Evolutionary conservation across 164 flowering plant genomes (phyloP), one percentile per base, ranked within the genome.

Genomic region (Chimonanthus praecox): DNA sequence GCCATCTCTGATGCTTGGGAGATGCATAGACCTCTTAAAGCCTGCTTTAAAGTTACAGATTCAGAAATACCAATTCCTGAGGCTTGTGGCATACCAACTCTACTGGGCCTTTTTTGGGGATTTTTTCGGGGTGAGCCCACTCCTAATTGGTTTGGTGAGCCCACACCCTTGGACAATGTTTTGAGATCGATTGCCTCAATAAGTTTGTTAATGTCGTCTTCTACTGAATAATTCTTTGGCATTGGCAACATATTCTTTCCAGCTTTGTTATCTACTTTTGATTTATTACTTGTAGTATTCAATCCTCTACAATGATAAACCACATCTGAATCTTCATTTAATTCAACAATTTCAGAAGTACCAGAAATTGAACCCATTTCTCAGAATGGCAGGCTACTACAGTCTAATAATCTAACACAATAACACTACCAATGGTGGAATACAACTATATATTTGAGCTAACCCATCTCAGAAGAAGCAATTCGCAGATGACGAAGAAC

Each of bases 1-100:
- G 98, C 98, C 94, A 92, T 86, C 64, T 92, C 97, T 16, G 97
- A 87, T 49, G 97, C 97, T 78, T 92, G 98, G 67, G 97, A 89
- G 49, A 94, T 88, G 85, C 90, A 89, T 76, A 91, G 73, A 54
- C 97, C 97, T 78, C 97, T 85, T 46, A 94, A 71, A 9, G 97
- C 97, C 83, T 94, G 98, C 84, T 94, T 94, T 81, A 92, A 80
- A 58, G 87, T 85, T 60, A 84, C 87, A 67, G 90, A 72, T 72
- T 88, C 94, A 7, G 97, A 87, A 64, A 92, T 84, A 46, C 97
- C 97, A 75, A 89, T 86, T 43, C 92, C 90, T 3, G 89, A 80
- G n/a, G 82, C 72, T 44, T 81, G 88, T 68, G 90, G 76, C 18
- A 82, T 77, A 46, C 88, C 81, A 47, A 74, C 86, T 79, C 87